Base-by-base conservation (phyloP, 148 eudicot genomes). In the Fallopia convolvulus region DNA sequence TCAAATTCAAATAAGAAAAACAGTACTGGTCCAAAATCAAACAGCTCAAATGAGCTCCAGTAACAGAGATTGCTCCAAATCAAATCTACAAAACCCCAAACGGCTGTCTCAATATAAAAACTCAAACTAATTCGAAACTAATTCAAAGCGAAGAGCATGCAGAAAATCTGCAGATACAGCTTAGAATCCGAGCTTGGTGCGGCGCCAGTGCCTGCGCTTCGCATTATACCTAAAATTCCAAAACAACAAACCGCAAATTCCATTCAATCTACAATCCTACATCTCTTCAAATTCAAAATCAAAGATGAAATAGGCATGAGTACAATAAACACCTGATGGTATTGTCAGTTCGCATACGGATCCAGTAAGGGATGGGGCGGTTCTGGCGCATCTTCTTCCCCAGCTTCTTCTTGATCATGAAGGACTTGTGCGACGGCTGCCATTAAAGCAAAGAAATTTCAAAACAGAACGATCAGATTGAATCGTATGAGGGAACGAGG, bases 121-220 rank as follows among this genome's bases (percentile, higher is more conserved):
- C 3, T 68, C 46, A 68, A 26, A 26, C 30, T 26, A 26, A 26
- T 26, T 26, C 30, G 30, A 26, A 26, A 68, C 72, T 68, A 68
- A 68, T 39, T 39, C 72, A 7, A 68, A 66, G 17, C 26, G 10
- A 66, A 39, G 15, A 2, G 13, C 44, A 68, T 0, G 5, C 0
- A 9, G 15, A 46, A 36, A 68, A 15, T 68, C 72, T 36, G 72
- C n/a, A 68, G 44, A 68, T 36, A 73, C 42, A 79, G 53, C 49
- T 83, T 76, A 83, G 78, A 83, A 83, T 8, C 86, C 86, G 9
- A 83, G 83, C 83, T 83, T 83, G 74, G 86, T 83, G 11, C 86
- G 83, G 79, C 86, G 83, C 86, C 86, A 83, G 77, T 83, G 86
- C 81, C 86, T 82, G 74, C 86, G 83, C 81, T 83, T 83, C 44